Base-by-base conservation (phyloP, 352 stramenopile species). In the Aphanomyces astaci region DNA sequence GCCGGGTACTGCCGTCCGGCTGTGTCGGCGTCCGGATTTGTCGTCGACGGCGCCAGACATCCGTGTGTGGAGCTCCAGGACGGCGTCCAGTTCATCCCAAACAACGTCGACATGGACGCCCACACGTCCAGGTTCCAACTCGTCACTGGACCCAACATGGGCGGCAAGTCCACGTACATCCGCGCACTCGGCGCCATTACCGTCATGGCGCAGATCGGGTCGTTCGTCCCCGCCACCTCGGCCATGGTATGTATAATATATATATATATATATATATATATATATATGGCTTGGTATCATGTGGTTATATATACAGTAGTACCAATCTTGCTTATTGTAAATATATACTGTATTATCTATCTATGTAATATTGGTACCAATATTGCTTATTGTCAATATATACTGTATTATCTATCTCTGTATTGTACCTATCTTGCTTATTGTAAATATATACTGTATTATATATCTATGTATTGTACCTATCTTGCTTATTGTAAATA, bases 61-160 rank as follows among this genome's bases (percentile, higher is more conserved):
- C 97, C 98, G 10, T 99, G 96, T 72, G 89, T 99, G 27, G 97
- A 99, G 79, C 76, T 98, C n/a, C 95, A 99, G 72, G 96, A 98
- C 60, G 76, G 80, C 15, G 80, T 94, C 13, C 79, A 96, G 63
- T 99, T 99, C 77, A 99, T 99, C 71, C 88, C 97, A 22, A 99
- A 99, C 75, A 89, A 98, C 83, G 96, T 98, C 73, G 78, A 83
- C 28, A 78, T 99, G 17, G 63, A 78, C 24, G 87, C 86, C 43
- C 84, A 91, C 19, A 74, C 79, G 46, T 95, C 83, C 1, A 88
- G 87, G 30, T 98, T 98, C 66, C 83, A 97, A 68, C 76, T 99
- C 24, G 92, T 99, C 32, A 99, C 97, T 1, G 98, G 98, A 4
- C 98, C 98, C 1, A 99, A 99, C 77, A 99, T 99, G 96, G 94